A percentile compares a stretch with the other conserved stretches of the same genome.
Evolutionary conservation across 164 flowering plant species (phyloP).

Genomic region (Stephania cephalantha): DNA sequence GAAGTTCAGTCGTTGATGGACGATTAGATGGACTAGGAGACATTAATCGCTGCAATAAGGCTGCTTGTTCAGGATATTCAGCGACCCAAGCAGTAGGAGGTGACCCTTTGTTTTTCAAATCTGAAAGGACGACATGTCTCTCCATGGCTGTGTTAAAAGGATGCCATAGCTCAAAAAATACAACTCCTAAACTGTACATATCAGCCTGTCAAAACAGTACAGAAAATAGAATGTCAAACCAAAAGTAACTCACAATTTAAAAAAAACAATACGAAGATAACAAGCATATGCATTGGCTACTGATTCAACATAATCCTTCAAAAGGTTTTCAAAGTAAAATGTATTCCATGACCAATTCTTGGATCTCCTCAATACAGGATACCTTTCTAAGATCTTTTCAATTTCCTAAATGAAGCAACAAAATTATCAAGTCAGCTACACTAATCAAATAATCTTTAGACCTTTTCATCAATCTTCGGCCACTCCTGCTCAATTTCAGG

Average conservation of each 20-base stretch:
- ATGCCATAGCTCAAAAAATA: slow-evolving; percentile 93
- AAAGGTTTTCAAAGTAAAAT: background rate
- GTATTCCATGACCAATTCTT: background rate
- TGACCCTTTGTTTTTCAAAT: slow-evolving; percentile 68
- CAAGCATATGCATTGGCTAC: background rate
- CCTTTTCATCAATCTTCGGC: slow-evolving; percentile 98
- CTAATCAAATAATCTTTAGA: slow-evolving; percentile 15
- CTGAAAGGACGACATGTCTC: slow-evolving; percentile 66
- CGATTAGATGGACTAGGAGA: slow-evolving; percentile 90
- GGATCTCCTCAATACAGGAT: no score
- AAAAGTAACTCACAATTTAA: background rate
- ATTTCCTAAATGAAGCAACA: background rate
- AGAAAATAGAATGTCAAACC: background rate
- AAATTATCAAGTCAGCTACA: background rate
- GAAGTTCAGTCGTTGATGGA: slow-evolving; percentile 81
- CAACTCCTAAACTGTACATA: slow-evolving; percentile 93
- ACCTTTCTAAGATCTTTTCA: no score
- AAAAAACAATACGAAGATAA: background rate
- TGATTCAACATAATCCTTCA: background rate
- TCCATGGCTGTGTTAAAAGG: slow-evolving; percentile 96
- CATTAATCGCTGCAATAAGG: slow-evolving; percentile 62
- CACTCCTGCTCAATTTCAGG: slow-evolving; percentile 99
- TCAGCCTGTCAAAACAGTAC: slow-evolving; percentile 57
- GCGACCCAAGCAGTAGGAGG: slow-evolving; percentile 77
- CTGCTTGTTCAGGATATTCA: slow-evolving; percentile 80